Evolutionary conservation across 225 moss, liverwort and hornwort species (phyloP).

Genomic region (Neckera pumila): DNA sequence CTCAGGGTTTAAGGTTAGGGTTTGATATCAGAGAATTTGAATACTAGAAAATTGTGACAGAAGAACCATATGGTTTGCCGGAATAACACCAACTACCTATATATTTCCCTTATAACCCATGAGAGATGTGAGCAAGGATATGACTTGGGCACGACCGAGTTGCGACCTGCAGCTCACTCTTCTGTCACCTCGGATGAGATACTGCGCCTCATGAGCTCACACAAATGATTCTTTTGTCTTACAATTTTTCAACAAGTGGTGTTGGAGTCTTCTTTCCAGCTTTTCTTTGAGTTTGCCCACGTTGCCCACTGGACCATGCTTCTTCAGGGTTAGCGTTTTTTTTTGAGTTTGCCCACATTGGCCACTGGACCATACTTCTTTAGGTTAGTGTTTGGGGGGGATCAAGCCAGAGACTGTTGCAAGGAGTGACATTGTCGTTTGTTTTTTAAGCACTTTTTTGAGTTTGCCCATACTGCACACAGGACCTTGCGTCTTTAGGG

Average conservation of each 20-base stretch:
- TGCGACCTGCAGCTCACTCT: neutral
- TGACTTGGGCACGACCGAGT: neutral
- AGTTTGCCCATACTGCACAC: neutral
- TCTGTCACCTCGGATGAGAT: fast-evolving
- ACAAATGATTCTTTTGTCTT: fast-evolving
- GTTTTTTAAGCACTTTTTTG: too few species aligned
- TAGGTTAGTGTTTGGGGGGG: neutral
- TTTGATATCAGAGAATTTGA: neutral
- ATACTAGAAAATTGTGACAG: neutral
- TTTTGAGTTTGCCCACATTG: neutral
- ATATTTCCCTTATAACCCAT: fast-evolving
- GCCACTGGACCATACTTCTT: neutral
- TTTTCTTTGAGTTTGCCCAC: neutral
- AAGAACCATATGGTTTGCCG: neutral
- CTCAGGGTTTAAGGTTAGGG: neutral
- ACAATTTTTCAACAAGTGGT: neutral
- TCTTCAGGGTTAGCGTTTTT: neutral
- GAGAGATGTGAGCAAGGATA: neutral
- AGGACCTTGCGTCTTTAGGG: neutral
- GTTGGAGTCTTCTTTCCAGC: neutral
- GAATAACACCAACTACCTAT: neutral
- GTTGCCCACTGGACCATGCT: neutral
- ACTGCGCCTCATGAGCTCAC: neutral
- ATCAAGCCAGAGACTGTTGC: neutral
- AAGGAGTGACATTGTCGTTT: neutral